A percentile compares a stretch with the other conserved stretches of the same genome.
These are phyloP conservation scores for Kwoniella mangroviensis DNA, from an alignment of 768 basidiomycete genomes.

Conservation along the genomic window DNA sequence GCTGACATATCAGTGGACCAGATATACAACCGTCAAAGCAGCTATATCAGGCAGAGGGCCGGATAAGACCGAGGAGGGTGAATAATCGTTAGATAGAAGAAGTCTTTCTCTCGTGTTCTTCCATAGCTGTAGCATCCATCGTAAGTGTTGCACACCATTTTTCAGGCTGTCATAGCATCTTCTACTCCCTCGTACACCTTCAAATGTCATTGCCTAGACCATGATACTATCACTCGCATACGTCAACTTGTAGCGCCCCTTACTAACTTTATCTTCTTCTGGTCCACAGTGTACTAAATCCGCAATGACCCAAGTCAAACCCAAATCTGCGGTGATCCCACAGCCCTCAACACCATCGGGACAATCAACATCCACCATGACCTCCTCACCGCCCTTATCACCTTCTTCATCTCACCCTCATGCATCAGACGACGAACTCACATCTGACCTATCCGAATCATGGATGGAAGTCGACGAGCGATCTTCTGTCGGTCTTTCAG, in stretches of 20 bases:
- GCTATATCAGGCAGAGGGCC: not conserved
- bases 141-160: not conserved
- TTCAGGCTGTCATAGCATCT: not conserved
- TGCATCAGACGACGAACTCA: conserved; percentile 21
- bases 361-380: not conserved
- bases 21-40: not conserved
- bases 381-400: conserved; percentile 17
- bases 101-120: too few relatives aligned
- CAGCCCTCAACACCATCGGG: not conserved
- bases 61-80: conserved; percentile 15
- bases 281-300: not conserved
- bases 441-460: conserved; percentile 17
- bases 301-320: conserved; percentile 18
- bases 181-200: not conserved
- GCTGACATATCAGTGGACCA: not conserved
- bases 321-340: conserved; percentile 2
- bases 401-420: conserved; percentile 12
- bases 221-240: not conserved
- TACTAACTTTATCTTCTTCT: not conserved
- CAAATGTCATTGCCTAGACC: not conserved
- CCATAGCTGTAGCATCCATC: too few relatives aligned
- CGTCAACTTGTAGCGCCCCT: not conserved
- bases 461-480: conserved; percentile 23
- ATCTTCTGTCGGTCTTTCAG: conserved; percentile 22
- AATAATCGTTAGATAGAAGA: not conserved